phyloP scores from a whole-genome alignment of 768 basidiomycete species.

The Phanerochaete sordida region DNA sequence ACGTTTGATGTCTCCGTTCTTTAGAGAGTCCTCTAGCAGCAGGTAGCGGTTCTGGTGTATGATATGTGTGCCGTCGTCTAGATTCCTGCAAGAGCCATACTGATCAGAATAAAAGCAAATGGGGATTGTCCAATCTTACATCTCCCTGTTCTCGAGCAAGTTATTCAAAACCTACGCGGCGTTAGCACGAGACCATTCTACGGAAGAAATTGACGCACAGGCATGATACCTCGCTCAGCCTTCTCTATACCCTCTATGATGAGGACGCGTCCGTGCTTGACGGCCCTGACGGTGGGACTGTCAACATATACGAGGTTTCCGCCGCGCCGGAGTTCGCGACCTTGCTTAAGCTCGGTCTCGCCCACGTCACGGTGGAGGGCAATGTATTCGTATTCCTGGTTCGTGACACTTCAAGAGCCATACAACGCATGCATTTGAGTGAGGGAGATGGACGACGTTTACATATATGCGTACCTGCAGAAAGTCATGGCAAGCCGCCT shows the following conservation, averaged over 20 bases:
- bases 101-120: not conserved
- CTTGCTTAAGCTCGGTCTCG: constrained; percentile 73
- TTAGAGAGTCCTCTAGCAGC: constrained; percentile 35
- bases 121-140: constrained; percentile 32
- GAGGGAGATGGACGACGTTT: not conserved
- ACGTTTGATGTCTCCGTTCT: constrained; percentile 25
- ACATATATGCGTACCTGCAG: constrained; percentile 39
- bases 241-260: constrained; percentile 72
- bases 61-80: constrained; percentile 70
- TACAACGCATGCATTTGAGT: no score
- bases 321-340: constrained; percentile 57
- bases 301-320: constrained; percentile 66
- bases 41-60: constrained; percentile 59
- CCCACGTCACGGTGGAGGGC: constrained; percentile 65
- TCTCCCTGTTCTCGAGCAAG: constrained; percentile 68
- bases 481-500: constrained; percentile 60
- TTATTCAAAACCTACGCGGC: constrained; percentile 48
- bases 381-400: constrained; percentile 67
- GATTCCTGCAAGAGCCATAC: constrained; percentile 39
- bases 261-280: constrained; percentile 59
- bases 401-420: constrained; percentile 51
- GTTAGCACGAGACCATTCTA: not conserved
- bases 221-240: constrained; percentile 71
- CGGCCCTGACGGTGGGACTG: constrained; percentile 62
- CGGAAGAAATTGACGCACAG: constrained; percentile 35